Conservation (phyloP, 192 early-diverging fungal species). For the Coemansia sp. region DNA sequence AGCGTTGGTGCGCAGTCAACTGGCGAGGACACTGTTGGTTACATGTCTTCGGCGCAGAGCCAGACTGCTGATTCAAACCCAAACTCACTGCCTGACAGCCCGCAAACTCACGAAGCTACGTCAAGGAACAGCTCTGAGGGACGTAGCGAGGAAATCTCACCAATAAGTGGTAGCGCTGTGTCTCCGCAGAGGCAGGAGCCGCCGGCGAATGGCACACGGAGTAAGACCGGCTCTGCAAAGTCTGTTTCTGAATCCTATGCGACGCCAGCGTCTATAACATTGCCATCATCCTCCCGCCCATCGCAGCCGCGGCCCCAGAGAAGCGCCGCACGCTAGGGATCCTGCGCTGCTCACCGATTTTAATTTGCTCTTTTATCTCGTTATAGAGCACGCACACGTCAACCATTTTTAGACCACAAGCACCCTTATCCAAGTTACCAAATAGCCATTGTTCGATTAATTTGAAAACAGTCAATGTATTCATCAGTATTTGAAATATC, state of each 20-base stretch:
- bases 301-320: slow-evolving; percentile 46
- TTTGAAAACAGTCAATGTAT: neutral
- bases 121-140: neutral
- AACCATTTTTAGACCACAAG: neutral
- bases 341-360: too few relatives aligned
- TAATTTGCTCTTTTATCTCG: too few relatives aligned
- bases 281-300: slow-evolving; percentile 30
- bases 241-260: slow-evolving; percentile 11
- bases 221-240: slow-evolving; percentile 14
- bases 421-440: neutral
- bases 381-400: neutral
- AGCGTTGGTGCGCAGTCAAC: slow-evolving; percentile 37
- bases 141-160: slow-evolving; percentile 2
- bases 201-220: slow-evolving; percentile 22
- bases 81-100: slow-evolving; percentile 22
- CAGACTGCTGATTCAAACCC: slow-evolving; percentile 19
- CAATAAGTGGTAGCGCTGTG: neutral
- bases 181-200: slow-evolving; percentile 1
- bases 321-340: slow-evolving; percentile 7
- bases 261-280: slow-evolving; percentile 12
- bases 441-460: neutral
- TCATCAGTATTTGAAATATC: too few relatives aligned
- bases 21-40: slow-evolving; percentile 51
- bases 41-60: slow-evolving; percentile 55
- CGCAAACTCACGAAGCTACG: neutral